Evolutionary conservation across 2,329 filamentous ascomycete genomes (phyloP).

Genomic region (Apiospora arundinis): DNA sequence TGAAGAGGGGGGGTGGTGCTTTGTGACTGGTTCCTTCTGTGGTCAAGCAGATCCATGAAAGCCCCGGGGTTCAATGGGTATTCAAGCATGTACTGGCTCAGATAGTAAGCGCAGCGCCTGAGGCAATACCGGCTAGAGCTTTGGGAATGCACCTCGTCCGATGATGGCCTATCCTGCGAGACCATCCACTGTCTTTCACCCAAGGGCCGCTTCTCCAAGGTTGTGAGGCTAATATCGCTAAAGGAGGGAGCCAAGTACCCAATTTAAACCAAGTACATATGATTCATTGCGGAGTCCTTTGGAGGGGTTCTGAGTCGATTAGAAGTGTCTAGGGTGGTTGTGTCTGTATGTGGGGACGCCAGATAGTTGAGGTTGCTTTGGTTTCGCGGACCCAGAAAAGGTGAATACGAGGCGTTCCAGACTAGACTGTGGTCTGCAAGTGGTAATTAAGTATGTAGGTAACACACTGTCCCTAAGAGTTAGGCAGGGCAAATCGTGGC

Average conservation of each 20-base stretch:
- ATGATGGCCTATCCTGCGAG: background rate
- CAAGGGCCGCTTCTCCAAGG: background rate
- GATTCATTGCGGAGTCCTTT: constrained; percentile 4
- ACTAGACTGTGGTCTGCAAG: background rate
- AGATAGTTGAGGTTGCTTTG: too few species aligned
- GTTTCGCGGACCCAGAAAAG: too few species aligned
- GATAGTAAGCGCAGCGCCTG: background rate
- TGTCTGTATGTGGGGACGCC: too few species aligned
- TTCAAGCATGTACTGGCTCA: background rate
- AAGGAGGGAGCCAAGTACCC: background rate
- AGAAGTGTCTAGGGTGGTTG: too few species aligned
- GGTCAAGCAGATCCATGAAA: background rate
- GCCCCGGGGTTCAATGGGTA: background rate
- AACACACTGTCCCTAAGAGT: background rate
- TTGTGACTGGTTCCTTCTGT: background rate
- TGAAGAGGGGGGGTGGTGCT: background rate
- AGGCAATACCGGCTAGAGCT: background rate
- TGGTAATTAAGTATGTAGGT: constrained; percentile 1
- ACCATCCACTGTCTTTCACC: background rate
- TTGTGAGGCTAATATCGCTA: background rate
- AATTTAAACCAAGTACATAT: background rate
- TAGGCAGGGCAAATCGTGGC: background rate
- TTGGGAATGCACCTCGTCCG: constrained; percentile 3
- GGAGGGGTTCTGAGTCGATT: too few species aligned
- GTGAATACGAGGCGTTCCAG: constrained; percentile 10